A percentile compares a stretch with the other conserved stretches of the same genome.
These are phyloP conservation scores for Podospora conica DNA, from an alignment of 495 filamentous ascomycete species.

Conservation along the genomic window DNA sequence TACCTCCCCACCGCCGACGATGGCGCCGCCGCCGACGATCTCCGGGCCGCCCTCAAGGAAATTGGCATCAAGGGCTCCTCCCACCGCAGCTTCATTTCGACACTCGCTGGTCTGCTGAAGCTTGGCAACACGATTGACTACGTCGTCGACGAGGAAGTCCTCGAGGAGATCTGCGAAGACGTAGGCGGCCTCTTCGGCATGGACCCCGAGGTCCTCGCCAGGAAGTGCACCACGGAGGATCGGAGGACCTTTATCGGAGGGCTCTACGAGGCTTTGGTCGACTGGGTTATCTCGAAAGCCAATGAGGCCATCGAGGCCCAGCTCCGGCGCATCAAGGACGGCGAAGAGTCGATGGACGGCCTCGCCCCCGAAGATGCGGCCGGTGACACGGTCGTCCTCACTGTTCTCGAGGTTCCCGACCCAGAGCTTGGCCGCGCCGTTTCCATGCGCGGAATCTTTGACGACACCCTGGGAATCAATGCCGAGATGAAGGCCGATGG, in stretches of 20 bases:
- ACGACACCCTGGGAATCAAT: conserved; percentile 88
- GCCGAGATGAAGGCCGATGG: conserved; percentile 96
- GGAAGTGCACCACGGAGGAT: conserved; percentile 75
- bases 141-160: conserved; percentile 74
- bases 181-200: conserved; percentile 79
- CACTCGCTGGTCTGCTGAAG: conserved; percentile 80
- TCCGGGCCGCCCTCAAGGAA: conserved; percentile 71
- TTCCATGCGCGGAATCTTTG: conserved; percentile 81
- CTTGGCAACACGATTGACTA: conserved; percentile 86
- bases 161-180: conserved; percentile 86
- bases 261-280: conserved; percentile 89
- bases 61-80: conserved; percentile 87
- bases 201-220: conserved; percentile 75
- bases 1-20: conserved; percentile 94
- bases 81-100: conserved; percentile 72
- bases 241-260: conserved; percentile 75
- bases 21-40: conserved; percentile 87
- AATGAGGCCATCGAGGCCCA: conserved; percentile 83
- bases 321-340: conserved; percentile 53
- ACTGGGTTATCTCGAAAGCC: conserved; percentile 85
- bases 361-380: conserved; percentile 59
- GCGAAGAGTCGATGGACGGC: conserved; percentile 59
- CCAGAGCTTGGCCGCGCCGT: conserved; percentile 76
- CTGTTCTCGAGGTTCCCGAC: conserved; percentile 78
- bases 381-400: conserved; percentile 82